A percentile compares a stretch with the other conserved stretches of the same genome.
Evolutionary conservation across 257 asterid genomes (phyloP).

Genomic region (Linderniella brevidens): DNA sequence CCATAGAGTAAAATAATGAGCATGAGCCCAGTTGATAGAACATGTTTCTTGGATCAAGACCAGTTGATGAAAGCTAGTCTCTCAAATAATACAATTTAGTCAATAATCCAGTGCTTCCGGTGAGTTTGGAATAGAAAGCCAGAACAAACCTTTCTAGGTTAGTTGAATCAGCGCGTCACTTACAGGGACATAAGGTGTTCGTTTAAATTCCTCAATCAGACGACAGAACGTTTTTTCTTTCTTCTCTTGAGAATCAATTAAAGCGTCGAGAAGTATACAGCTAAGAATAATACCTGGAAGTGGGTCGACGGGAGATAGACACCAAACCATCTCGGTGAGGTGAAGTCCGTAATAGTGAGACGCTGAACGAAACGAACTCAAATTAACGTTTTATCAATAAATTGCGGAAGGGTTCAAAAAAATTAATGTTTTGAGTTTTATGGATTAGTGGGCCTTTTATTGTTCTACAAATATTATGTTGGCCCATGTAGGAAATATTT

Average conservation of each 20-base stretch:
- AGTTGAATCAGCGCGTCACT: too few species aligned
- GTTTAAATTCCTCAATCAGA: conserved; percentile 15
- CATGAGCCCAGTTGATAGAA: conserved; percentile 10
- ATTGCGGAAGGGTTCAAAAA: too few species aligned
- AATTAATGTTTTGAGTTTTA: too few species aligned
- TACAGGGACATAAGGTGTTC: conserved; percentile 9
- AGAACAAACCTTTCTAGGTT: not conserved
- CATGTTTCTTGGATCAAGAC: conserved; percentile 2
- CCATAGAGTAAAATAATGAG: conserved; percentile 8
- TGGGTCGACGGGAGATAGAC: conserved; percentile 73
- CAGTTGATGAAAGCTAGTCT: not conserved
- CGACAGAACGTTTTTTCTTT: not conserved
- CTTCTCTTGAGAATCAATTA: too few species aligned
- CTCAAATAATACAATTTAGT: not conserved
- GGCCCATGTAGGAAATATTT: too few species aligned
- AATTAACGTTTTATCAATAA: too few species aligned
- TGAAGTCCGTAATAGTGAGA: too few species aligned
- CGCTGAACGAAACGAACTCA: too few species aligned
- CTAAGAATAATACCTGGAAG: conserved; percentile 40
- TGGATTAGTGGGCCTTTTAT: too few species aligned
- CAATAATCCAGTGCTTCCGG: too few species aligned
- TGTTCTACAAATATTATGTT: too few species aligned
- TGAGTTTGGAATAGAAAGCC: too few species aligned
- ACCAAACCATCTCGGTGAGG: conserved; percentile 65
- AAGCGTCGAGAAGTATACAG: not conserved